These are phyloP conservation scores for Meyerozyma athensensis DNA, from an alignment of 1,139 yeast genomes.

Conservation along the genomic window DNA sequence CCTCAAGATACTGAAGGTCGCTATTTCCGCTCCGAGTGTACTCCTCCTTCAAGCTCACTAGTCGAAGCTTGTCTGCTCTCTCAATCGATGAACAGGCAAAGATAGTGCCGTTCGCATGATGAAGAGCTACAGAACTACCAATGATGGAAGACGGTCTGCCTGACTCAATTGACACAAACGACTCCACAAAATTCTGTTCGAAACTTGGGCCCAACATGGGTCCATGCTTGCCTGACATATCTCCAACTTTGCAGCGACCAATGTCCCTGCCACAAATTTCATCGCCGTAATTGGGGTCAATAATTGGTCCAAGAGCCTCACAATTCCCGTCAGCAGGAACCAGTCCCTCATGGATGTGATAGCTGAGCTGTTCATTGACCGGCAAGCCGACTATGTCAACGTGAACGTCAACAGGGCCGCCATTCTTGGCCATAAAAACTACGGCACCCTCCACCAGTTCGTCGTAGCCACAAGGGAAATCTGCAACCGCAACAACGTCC, in stretches of 20 bases:
- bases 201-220: slow-evolving; percentile 51
- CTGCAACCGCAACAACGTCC: slow-evolving; percentile 51
- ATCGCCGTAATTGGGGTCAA: slow-evolving; percentile 50
- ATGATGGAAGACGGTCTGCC: slow-evolving; percentile 45
- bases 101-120: slow-evolving; percentile 43
- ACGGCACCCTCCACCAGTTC: slow-evolving; percentile 42
- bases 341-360: slow-evolving; percentile 51
- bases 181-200: slow-evolving; percentile 49
- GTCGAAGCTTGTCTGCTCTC: slow-evolving; percentile 22
- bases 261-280: slow-evolving; percentile 46
- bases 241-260: slow-evolving; percentile 55
- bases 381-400: slow-evolving; percentile 59
- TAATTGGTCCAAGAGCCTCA: slow-evolving; percentile 45
- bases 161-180: slow-evolving; percentile 48
- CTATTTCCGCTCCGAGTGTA: slow-evolving; percentile 10
- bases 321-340: slow-evolving; percentile 44
- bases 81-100: slow-evolving; percentile 60
- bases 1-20: slow-evolving; percentile 1
- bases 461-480: slow-evolving; percentile 46
- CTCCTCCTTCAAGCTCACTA: slow-evolving; percentile 24
- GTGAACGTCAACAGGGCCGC: slow-evolving; percentile 51
- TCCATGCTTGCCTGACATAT: slow-evolving; percentile 62
- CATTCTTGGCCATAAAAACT: slow-evolving; percentile 42
- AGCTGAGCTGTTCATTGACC: slow-evolving; percentile 47
- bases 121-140: slow-evolving; percentile 50